These are phyloP conservation scores for Candida krabiensis DNA, from an alignment of 805 yeast genomes.

Conservation along the genomic window DNA sequence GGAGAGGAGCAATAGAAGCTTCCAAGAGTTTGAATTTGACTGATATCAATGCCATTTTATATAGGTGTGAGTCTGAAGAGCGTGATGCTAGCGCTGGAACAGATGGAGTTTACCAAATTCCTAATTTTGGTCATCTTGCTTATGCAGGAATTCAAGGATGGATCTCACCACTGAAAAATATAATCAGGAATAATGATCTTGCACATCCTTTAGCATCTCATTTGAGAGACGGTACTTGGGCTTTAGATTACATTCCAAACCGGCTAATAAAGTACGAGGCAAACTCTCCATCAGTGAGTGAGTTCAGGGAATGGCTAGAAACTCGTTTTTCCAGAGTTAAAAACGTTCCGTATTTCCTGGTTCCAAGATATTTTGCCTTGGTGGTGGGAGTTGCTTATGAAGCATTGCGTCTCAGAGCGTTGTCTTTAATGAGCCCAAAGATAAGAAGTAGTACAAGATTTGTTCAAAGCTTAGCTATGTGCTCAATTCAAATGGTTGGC, in stretches of 20 bases:
- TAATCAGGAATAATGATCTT: slow-evolving; percentile 69
- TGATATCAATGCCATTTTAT: slow-evolving; percentile 75
- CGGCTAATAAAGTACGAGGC: slow-evolving; percentile 57
- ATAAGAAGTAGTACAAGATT: slow-evolving; percentile 67
- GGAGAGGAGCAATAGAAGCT: slow-evolving; percentile 76
- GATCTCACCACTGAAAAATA: slow-evolving; percentile 63
- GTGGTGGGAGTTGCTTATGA: slow-evolving; percentile 82
- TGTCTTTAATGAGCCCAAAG: slow-evolving; percentile 51
- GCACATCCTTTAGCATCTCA: slow-evolving; percentile 85
- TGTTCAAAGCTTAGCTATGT: slow-evolving; percentile 74
- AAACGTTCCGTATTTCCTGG: slow-evolving; percentile 70
- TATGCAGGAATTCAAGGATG: slow-evolving; percentile 96
- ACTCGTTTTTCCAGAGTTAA: slow-evolving; percentile 63
- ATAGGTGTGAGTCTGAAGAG: slow-evolving; percentile 84
- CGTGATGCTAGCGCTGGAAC: slow-evolving; percentile 71
- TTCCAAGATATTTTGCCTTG: slow-evolving; percentile 85
- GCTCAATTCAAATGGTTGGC: slow-evolving; percentile 88
- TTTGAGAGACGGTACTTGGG: slow-evolving; percentile 85
- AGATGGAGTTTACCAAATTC: slow-evolving; percentile 74
- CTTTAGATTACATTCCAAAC: slow-evolving; percentile 69
- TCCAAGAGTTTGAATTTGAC: slow-evolving; percentile 57
- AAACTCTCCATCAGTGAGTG: slow-evolving; percentile 45
- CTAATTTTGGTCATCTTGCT: slow-evolving; percentile 68
- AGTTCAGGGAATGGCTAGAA: slow-evolving; percentile 69
- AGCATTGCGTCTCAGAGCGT: slow-evolving; percentile 70